Evolutionary conservation across 495 filamentous ascomycete genomes (phyloP).

Genomic region (Aspergillus taichungensis): DNA sequence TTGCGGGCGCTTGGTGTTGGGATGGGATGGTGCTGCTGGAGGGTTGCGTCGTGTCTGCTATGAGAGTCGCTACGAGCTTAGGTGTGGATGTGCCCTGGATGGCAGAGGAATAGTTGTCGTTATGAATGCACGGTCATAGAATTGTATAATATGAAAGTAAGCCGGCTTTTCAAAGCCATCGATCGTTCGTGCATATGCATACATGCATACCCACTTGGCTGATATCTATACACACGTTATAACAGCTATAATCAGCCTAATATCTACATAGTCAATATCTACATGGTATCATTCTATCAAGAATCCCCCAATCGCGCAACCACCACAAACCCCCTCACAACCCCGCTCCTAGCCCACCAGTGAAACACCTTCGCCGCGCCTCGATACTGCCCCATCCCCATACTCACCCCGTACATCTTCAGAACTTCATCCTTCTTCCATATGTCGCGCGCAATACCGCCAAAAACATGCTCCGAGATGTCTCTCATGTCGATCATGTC

Average conservation of each 20-base stretch:
- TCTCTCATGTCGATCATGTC: constrained; percentile 31
- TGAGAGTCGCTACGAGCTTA: constrained; percentile 39
- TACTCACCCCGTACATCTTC: constrained; percentile 23
- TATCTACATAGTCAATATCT: no score
- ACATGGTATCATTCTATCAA: no score
- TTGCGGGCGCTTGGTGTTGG: constrained; percentile 54
- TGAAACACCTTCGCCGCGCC: constrained; percentile 28
- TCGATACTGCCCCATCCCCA: constrained; percentile 33
- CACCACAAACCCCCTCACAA: constrained; percentile 37
- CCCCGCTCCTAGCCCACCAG: constrained; percentile 36
- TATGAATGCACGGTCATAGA: no score
- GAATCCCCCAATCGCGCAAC: constrained; percentile 23
- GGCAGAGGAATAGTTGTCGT: no score
- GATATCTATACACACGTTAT: no score
- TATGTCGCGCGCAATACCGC: constrained; percentile 27
- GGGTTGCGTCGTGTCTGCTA: constrained; percentile 48
- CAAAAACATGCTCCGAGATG: constrained; percentile 36
- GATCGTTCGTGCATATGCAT: no score
- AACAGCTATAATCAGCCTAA: no score
- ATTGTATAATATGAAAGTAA: no score
- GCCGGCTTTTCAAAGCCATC: no score
- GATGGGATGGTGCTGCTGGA: constrained; percentile 56
- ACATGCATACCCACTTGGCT: no score
- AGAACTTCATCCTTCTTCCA: constrained; percentile 20
- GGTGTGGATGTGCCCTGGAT: constrained; percentile 39